Evolutionary conservation across 2,329 filamentous ascomycete species (phyloP).

Genomic region (Ilyonectria destructans): DNA sequence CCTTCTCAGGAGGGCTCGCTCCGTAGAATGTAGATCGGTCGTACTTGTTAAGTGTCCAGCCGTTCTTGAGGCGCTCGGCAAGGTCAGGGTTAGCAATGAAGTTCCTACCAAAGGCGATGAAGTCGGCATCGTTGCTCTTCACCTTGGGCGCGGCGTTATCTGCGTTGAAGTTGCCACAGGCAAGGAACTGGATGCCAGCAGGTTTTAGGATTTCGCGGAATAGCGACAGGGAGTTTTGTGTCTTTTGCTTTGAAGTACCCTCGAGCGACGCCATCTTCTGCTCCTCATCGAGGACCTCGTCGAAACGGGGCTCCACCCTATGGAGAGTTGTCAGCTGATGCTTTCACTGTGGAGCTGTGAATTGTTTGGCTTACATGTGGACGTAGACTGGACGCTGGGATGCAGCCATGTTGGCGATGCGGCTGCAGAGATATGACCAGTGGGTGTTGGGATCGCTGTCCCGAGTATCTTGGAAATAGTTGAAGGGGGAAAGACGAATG

Average conservation of each 20-base stretch:
- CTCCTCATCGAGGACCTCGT: constrained; percentile 62
- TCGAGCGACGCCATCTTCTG: constrained; percentile 60
- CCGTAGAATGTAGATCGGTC: constrained; percentile 52
- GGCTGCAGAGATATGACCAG: constrained; percentile 56
- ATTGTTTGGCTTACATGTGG: constrained; percentile 57
- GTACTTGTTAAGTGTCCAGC: constrained; percentile 48
- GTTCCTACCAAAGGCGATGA: constrained; percentile 51
- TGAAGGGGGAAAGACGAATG: constrained; percentile 47
- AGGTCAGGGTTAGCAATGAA: constrained; percentile 53
- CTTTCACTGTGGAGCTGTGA: neutral
- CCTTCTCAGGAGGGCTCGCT: constrained; percentile 41
- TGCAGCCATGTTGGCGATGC: constrained; percentile 53
- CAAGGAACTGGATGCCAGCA: constrained; percentile 61
- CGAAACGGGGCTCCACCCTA: constrained; percentile 64
- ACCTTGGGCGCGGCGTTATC: constrained; percentile 59
- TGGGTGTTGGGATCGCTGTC: constrained; percentile 53
- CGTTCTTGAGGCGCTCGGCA: constrained; percentile 47
- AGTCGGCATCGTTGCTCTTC: constrained; percentile 51
- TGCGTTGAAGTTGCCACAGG: constrained; percentile 64
- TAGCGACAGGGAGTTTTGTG: constrained; percentile 54
- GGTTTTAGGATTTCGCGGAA: constrained; percentile 60
- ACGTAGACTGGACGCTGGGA: constrained; percentile 60
- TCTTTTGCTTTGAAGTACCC: constrained; percentile 27
- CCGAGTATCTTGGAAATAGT: constrained; percentile 52
- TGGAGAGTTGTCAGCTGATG: neutral